Evolutionary conservation across 2,329 filamentous ascomycete genomes (phyloP).

Genomic region (Beauveria rudraprayagi): DNA sequence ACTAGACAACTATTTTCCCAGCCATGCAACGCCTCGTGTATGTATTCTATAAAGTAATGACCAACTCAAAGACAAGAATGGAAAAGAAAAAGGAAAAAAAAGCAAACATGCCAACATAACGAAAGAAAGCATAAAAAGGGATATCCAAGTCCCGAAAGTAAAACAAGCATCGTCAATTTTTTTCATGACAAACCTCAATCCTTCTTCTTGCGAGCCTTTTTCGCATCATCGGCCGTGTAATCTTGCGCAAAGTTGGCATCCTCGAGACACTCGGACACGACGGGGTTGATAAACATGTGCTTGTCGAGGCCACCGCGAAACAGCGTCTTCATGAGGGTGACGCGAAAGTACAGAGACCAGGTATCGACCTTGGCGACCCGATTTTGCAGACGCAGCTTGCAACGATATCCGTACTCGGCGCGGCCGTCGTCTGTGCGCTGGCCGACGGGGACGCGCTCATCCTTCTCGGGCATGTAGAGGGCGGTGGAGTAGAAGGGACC

Average conservation of each 20-base stretch:
- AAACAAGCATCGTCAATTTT: background rate
- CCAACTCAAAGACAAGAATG: background rate
- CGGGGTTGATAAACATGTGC: slow-evolving; percentile 30
- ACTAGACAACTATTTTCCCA: background rate
- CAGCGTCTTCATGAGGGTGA: slow-evolving; percentile 40
- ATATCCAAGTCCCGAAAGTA: background rate
- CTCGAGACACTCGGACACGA: slow-evolving; percentile 30
- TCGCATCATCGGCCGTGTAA: slow-evolving; percentile 7
- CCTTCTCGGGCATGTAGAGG: slow-evolving; percentile 29
- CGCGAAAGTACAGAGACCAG: slow-evolving; percentile 42
- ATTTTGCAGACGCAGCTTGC: slow-evolving; percentile 41
- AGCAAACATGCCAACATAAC: background rate
- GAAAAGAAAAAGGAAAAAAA: background rate
- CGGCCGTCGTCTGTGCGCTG: slow-evolving; percentile 35
- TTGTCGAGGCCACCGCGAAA: slow-evolving; percentile 37
- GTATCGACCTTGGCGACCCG: slow-evolving; percentile 38
- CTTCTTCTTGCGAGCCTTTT: slow-evolving; percentile 8
- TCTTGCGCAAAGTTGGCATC: slow-evolving; percentile 25
- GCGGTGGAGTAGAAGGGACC: slow-evolving; percentile 48
- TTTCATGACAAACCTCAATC: background rate
- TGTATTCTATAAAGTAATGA: background rate
- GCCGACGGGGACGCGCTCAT: slow-evolving; percentile 34
- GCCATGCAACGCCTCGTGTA: slow-evolving; percentile 4
- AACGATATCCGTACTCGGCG: slow-evolving; percentile 44
- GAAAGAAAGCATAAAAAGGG: background rate